Conservation (phyloP, 139 green algal species). For the Chlorella sp. region DNA sequence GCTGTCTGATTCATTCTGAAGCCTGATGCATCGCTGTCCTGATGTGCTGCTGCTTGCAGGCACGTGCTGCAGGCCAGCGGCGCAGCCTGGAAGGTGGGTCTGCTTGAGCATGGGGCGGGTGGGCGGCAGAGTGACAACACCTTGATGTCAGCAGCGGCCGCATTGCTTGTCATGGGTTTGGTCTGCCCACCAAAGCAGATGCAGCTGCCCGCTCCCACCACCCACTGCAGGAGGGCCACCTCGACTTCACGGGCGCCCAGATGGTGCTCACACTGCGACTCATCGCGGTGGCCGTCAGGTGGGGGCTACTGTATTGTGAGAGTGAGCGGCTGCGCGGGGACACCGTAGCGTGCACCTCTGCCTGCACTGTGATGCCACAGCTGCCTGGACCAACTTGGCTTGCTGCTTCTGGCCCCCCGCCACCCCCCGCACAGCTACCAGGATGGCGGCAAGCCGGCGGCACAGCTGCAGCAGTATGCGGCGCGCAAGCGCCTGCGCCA, state of each 20-base stretch:
- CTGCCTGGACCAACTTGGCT: neutral
- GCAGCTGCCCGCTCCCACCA: neutral
- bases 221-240: conserved; percentile 51
- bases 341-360: neutral
- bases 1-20: too few species aligned
- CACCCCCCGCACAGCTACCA: conserved; percentile 49
- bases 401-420: neutral
- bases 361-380: neutral
- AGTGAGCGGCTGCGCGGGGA: too few species aligned
- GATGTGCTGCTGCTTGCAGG: conserved; percentile 54
- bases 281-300: conserved; percentile 73
- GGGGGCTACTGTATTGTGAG: neutral
- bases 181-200: too few species aligned
- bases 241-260: conserved; percentile 84
- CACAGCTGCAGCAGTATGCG: conserved; percentile 25
- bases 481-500: conserved; percentile 39
- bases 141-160: too few species aligned
- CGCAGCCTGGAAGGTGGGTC: conserved; percentile 72
- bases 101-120: too few species aligned
- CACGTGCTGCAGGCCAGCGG: conserved; percentile 83
- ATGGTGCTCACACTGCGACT: conserved; percentile 93
- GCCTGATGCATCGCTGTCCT: too few species aligned
- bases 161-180: too few species aligned
- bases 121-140: too few species aligned
- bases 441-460: conserved; percentile 39